phyloP scores from a whole-genome alignment of 2,329 filamentous ascomycete species.

The Nemania serpens region DNA sequence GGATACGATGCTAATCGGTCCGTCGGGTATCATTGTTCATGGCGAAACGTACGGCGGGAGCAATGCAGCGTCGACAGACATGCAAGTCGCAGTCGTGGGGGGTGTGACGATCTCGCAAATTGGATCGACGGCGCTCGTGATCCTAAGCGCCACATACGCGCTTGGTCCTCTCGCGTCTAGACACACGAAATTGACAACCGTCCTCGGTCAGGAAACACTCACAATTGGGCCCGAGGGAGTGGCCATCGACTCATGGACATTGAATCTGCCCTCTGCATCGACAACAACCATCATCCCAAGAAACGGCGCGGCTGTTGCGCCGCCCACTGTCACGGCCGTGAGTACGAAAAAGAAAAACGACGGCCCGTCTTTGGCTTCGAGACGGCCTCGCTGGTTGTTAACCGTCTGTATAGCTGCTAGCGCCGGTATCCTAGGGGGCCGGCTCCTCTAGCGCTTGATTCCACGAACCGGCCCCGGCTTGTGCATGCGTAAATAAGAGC shows the following conservation, averaged over 20 bases:
- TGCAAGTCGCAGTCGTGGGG: slow-evolving; percentile 54
- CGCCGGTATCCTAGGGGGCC: slow-evolving; percentile 43
- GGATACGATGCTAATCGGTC: slow-evolving; percentile 56
- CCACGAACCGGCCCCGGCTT: slow-evolving; percentile 23
- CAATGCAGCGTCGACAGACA: slow-evolving; percentile 43
- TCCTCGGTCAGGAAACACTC: slow-evolving; percentile 56
- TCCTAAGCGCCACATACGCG: slow-evolving; percentile 56
- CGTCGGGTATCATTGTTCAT: slow-evolving; percentile 48
- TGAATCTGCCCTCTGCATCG: slow-evolving; percentile 52
- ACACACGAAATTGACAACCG: slow-evolving; percentile 49
- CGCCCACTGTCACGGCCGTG: slow-evolving; percentile 24
- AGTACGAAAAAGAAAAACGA: slow-evolving; percentile 27
- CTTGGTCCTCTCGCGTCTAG: slow-evolving; percentile 48
- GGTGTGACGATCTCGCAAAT: slow-evolving; percentile 58
- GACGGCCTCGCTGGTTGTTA: slow-evolving; percentile 22
- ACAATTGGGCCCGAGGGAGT: slow-evolving; percentile 58
- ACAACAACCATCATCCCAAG: slow-evolving; percentile 48
- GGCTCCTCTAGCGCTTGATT: slow-evolving; percentile 28
- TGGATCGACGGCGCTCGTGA: slow-evolving; percentile 53
- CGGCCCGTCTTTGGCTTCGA: slow-evolving; percentile 23
- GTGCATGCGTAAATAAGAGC: not conserved
- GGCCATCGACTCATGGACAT: slow-evolving; percentile 50
- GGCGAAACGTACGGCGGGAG: slow-evolving; percentile 51
- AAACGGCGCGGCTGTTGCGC: slow-evolving; percentile 28
- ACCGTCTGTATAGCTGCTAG: slow-evolving; percentile 46